Evolutionary conservation across 805 yeast genomes (phyloP), one percentile per base, ranked within the genome.

Genomic region (Candida odintsovae): DNA sequence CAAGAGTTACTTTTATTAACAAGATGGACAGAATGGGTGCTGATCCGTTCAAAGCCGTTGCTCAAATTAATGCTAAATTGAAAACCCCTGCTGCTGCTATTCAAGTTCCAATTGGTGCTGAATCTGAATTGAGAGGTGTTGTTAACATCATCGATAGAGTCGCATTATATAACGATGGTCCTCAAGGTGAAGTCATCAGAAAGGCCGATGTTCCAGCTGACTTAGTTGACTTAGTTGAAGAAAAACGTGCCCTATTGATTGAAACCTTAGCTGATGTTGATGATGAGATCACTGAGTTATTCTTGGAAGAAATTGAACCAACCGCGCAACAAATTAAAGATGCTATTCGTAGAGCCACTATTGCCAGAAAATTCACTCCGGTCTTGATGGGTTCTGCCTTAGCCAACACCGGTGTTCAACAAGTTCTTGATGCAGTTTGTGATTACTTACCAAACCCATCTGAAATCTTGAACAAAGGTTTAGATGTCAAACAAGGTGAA

Each of bases 21-120:
- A 94, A 94, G 73, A 90, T 94, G 97, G 99, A 94, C 69, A 82
- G 99, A 66, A 88, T 94, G 97, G 99, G 99, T 55, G 87, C 99
- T 46, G 83, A 94, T 68, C 99, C 99, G 20, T 94, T 95, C 84
- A 79, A 77, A 53, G 97, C 95, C 48, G 86, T 94, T 59, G 95
- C 87, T 48, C 98, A 92, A 71, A 77, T 94, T 58, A 89, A 92
- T 69, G 57, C 70, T 45, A 94, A 94, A 66, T 78, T 94, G 64
- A 88, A 82, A 68, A 88, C 90, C 38, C 88, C 96, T 21, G 97
- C 98, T 52, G 98, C 98, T 49, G 97, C 98, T 18, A 79, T 94
- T 51, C 99, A 94, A 72, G 96, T 94, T 43, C 99, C 99, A 42
- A 94, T 94, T 63, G 99, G 99, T 46, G 77, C 88, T 38, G 99